These are phyloP conservation scores for Apophysomyces sp. DNA, from an alignment of 371 early-diverging fungal species.

Conservation along the genomic window DNA sequence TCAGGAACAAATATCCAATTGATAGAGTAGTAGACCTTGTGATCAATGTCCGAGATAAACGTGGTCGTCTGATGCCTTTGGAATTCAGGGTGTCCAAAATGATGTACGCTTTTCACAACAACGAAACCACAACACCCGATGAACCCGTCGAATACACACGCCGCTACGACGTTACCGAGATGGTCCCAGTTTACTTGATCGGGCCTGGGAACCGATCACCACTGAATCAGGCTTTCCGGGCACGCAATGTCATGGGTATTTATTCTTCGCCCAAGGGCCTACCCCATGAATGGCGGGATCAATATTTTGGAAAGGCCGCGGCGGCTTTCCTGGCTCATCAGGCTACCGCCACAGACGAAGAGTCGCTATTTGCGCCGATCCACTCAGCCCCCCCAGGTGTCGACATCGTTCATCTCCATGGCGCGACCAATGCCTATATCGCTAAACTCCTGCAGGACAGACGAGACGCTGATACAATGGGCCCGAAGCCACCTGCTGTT, in stretches of 20 bases:
- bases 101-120: slow-evolving; percentile 36
- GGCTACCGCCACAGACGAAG: slow-evolving; percentile 49
- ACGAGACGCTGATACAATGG: slow-evolving; percentile 34
- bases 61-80: slow-evolving; percentile 34
- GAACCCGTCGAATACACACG: slow-evolving; percentile 1
- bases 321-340: slow-evolving; percentile 59
- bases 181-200: slow-evolving; percentile 60
- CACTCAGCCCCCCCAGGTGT: slow-evolving; percentile 26
- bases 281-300: slow-evolving; percentile 65
- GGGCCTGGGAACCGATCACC: slow-evolving; percentile 57
- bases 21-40: slow-evolving; percentile 35
- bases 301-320: slow-evolving; percentile 64
- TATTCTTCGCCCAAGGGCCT: slow-evolving; percentile 49
- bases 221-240: slow-evolving; percentile 57
- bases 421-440: slow-evolving; percentile 64
- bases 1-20: slow-evolving; percentile 34
- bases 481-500: slow-evolving; percentile 52
- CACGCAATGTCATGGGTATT: slow-evolving; percentile 42
- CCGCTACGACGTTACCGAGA: slow-evolving; percentile 2
- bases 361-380: slow-evolving; percentile 54
- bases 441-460: slow-evolving; percentile 50
- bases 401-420: slow-evolving; percentile 62
- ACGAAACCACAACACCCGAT: slow-evolving; percentile 11
- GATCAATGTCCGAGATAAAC: slow-evolving; percentile 53
- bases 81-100: slow-evolving; percentile 51